A percentile compares a stretch with the other conserved stretches of the same genome.
These are phyloP conservation scores for Tolypocladium album DNA, from an alignment of 2,329 filamentous ascomycete genomes.

Conservation along the genomic window DNA sequence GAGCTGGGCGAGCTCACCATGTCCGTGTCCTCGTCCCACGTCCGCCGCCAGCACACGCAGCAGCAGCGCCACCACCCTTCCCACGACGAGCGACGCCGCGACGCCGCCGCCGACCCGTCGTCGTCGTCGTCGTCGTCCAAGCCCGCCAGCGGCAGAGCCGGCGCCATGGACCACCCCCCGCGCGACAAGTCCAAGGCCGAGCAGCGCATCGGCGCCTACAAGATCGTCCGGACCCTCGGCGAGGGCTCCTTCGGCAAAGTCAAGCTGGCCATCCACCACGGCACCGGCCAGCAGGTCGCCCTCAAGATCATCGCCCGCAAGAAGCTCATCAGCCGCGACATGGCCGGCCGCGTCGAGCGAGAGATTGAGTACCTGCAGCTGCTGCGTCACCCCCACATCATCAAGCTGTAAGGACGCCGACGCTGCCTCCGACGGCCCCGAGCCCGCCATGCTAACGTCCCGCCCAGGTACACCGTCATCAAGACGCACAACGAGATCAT, in stretches of 20 bases:
- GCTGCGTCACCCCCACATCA: conserved; percentile 93
- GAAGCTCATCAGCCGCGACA: conserved; percentile 92
- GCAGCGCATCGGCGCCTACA: conserved; percentile 86
- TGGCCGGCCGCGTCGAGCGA: conserved; percentile 93
- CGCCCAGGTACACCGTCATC: conserved; percentile 78
- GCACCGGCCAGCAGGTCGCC: conserved; percentile 89
- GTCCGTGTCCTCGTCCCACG: conserved; percentile 55
- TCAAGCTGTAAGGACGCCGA: conserved; percentile 65
- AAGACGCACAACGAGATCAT: conserved; percentile 91
- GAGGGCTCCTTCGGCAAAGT: conserved; percentile 99
- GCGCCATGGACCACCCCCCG: conserved; percentile 22
- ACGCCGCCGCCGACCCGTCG: conserved; percentile 12
- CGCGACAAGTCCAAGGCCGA: conserved; percentile 50
- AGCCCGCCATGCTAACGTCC: background rate
- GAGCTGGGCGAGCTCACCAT: conserved; percentile 78
- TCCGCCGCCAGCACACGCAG: conserved; percentile 40
- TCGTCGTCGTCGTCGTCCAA: conserved; percentile 14
- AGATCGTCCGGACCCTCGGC: conserved; percentile 78
- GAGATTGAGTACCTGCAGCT: conserved; percentile 98
- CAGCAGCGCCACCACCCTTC: conserved; percentile 12
- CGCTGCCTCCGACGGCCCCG: background rate
- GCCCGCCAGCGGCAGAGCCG: conserved; percentile 18
- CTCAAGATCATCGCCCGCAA: conserved; percentile 96
- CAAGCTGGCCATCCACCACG: conserved; percentile 86
- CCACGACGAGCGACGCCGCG: conserved; percentile 12